A percentile compares a stretch with the other conserved stretches of the same genome.
Evolutionary conservation across 805 yeast genomes (phyloP).

Genomic region (Kazachstania psychrophila): DNA sequence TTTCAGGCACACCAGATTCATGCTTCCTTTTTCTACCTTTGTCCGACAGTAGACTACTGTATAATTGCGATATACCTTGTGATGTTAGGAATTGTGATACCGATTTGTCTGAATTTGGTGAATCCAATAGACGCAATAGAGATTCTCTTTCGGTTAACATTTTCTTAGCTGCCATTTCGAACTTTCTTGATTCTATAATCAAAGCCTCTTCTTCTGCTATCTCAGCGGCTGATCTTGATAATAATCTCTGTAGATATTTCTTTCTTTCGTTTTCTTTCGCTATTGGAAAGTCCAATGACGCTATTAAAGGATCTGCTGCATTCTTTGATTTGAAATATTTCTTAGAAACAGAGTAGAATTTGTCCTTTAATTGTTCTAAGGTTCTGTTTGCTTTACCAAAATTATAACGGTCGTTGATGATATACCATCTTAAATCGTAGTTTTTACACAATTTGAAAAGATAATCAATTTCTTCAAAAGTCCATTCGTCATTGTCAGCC

Average conservation of each 20-base stretch:
- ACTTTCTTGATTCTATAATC: constrained; percentile 83
- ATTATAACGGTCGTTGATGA: constrained; percentile 51
- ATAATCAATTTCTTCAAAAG: constrained; percentile 65
- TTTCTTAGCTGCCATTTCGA: constrained; percentile 86
- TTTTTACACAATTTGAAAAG: constrained; percentile 62
- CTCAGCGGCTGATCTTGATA: constrained; percentile 87
- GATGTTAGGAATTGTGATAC: constrained; percentile 72
- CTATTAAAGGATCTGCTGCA: constrained; percentile 42
- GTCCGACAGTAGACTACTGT: constrained; percentile 66
- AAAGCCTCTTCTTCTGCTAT: constrained; percentile 96
- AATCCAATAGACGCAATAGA: constrained; percentile 67
- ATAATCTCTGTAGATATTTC: constrained; percentile 62
- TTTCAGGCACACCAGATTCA: constrained; percentile 34
- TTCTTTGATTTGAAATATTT: constrained; percentile 39
- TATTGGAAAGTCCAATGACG: constrained; percentile 61
- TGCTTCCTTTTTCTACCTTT: constrained; percentile 46
- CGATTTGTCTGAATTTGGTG: constrained; percentile 73
- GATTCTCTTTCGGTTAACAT: constrained; percentile 77
- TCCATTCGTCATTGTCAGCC: constrained; percentile 39
- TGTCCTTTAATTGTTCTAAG: constrained; percentile 74
- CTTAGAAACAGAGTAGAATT: constrained; percentile 64
- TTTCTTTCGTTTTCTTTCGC: constrained; percentile 72
- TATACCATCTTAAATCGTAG: constrained; percentile 49
- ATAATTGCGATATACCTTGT: constrained; percentile 81
- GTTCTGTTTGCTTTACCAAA: constrained; percentile 34